These are phyloP conservation scores for Gaeumannomyces sp. DNA, from an alignment of 2,329 filamentous ascomycete genomes.

Conservation along the genomic window DNA sequence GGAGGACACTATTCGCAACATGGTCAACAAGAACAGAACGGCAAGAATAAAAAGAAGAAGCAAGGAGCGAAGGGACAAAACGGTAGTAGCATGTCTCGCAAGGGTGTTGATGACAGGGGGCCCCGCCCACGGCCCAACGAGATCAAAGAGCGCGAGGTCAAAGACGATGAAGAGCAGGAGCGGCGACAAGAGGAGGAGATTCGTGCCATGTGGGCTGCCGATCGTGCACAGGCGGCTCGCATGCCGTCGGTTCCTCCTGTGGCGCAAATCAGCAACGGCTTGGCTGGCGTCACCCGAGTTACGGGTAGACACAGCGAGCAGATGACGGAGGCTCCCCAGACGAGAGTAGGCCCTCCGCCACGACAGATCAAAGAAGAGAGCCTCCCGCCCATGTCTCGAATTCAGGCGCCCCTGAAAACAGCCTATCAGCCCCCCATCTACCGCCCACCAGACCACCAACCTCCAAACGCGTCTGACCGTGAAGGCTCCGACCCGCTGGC, in stretches of 20 bases:
- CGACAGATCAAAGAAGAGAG: slow-evolving; percentile 3
- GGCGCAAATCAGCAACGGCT: neutral
- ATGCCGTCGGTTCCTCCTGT: slow-evolving; percentile 21
- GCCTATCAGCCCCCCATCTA: neutral
- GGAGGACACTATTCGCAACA: slow-evolving; percentile 9
- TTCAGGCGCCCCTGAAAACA: slow-evolving; percentile 2
- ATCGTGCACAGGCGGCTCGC: slow-evolving; percentile 20
- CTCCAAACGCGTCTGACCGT: slow-evolving; percentile 12
- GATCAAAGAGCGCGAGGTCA: slow-evolving; percentile 17
- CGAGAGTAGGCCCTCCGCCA: neutral
- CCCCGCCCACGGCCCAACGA: slow-evolving; percentile 5
- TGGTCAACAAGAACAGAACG: slow-evolving; percentile 1
- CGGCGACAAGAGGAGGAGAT: slow-evolving; percentile 24
- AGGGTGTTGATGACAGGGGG: slow-evolving; percentile 11
- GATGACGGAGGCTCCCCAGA: neutral
- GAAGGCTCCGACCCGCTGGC: slow-evolving; percentile 17
- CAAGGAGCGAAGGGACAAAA: slow-evolving; percentile 10
- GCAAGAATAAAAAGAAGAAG: slow-evolving; percentile 16
- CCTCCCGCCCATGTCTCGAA: neutral
- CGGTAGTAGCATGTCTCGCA: neutral
- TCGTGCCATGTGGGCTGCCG: slow-evolving; percentile 27
- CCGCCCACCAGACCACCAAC: neutral
- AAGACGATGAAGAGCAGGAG: slow-evolving; percentile 21
- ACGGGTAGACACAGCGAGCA: neutral
- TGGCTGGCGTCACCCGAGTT: neutral